phyloP scores from a whole-genome alignment of 2,329 filamentous ascomycete genomes.

The Macrophomina tecta region DNA sequence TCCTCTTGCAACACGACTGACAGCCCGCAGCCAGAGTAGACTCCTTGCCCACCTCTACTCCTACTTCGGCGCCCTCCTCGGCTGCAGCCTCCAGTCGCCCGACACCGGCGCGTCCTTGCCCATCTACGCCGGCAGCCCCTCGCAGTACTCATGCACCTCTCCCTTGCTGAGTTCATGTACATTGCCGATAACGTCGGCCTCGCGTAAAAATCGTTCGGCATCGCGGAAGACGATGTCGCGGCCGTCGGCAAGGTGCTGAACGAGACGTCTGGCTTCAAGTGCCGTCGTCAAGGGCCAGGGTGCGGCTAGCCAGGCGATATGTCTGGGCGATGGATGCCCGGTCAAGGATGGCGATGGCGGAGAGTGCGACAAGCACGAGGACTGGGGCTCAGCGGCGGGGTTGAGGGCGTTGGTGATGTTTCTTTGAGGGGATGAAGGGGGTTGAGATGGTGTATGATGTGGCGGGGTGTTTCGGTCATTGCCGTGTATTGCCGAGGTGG shows the following conservation, averaged over 20 bases:
- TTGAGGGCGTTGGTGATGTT: neutral
- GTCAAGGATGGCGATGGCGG: neutral
- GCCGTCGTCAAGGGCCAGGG: constrained; percentile 56
- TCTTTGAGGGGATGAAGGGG: neutral
- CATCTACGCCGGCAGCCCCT: constrained; percentile 54
- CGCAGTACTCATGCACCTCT: constrained; percentile 64
- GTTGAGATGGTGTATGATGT: neutral
- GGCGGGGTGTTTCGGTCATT: neutral
- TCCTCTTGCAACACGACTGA: neutral
- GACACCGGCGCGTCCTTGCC: constrained; percentile 45
- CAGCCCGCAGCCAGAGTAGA: constrained; percentile 43
- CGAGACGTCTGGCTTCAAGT: constrained; percentile 59
- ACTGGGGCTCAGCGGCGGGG: neutral
- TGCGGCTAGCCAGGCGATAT: constrained; percentile 61
- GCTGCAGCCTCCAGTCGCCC: constrained; percentile 31
- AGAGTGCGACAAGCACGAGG: neutral
- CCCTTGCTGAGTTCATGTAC: constrained; percentile 59
- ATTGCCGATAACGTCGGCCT: constrained; percentile 66
- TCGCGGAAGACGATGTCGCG: constrained; percentile 59
- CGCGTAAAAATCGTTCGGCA: constrained; percentile 64
- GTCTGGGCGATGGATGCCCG: constrained; percentile 59
- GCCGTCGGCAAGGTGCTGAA: constrained; percentile 58
- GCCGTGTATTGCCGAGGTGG: neutral
- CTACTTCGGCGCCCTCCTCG: constrained; percentile 65
- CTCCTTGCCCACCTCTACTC: constrained; percentile 68